Conservation (phyloP, 1,284 basidiomycete genomes). For the Austroboletus novae-zelandiae region DNA sequence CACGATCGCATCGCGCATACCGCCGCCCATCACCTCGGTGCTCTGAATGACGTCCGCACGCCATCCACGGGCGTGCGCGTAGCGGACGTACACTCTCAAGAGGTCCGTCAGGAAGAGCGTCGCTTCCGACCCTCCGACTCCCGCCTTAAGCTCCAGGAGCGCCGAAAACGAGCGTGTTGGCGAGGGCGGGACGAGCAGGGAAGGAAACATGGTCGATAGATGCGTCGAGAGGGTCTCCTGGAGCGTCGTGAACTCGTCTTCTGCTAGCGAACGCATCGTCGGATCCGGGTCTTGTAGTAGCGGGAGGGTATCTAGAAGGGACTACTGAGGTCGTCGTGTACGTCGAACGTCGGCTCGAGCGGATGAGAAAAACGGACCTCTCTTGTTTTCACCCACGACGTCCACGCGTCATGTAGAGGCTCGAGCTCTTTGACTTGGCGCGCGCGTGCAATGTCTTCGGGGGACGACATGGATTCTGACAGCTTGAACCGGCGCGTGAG, state of each 20-base stretch:
- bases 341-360: background rate
- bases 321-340: slow-evolving; percentile 44
- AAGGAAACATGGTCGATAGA: slow-evolving; percentile 58
- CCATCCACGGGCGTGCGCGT: slow-evolving; percentile 55
- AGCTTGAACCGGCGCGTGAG: slow-evolving; percentile 24
- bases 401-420: slow-evolving; percentile 50
- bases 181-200: slow-evolving; percentile 71
- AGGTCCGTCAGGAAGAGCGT: slow-evolving; percentile 82
- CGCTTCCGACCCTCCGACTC: slow-evolving; percentile 91
- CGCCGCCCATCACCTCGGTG: slow-evolving; percentile 58
- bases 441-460: slow-evolving; percentile 42
- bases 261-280: slow-evolving; percentile 73
- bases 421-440: slow-evolving; percentile 53
- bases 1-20: slow-evolving; percentile 81
- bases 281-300: slow-evolving; percentile 78
- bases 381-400: slow-evolving; percentile 42
- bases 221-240: slow-evolving; percentile 46
- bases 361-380: slow-evolving; percentile 36
- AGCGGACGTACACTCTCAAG: slow-evolving; percentile 80
- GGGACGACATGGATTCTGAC: slow-evolving; percentile 31
- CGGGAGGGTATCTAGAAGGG: slow-evolving; percentile 58
- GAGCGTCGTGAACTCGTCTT: slow-evolving; percentile 64
- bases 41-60: slow-evolving; percentile 48
- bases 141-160: slow-evolving; percentile 88
- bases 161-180: slow-evolving; percentile 67